A percentile compares a stretch with the other conserved stretches of the same genome.
phyloP scores from a whole-genome alignment of 129 eudicot genomes.

The Helichrysum umbraculigerum region DNA sequence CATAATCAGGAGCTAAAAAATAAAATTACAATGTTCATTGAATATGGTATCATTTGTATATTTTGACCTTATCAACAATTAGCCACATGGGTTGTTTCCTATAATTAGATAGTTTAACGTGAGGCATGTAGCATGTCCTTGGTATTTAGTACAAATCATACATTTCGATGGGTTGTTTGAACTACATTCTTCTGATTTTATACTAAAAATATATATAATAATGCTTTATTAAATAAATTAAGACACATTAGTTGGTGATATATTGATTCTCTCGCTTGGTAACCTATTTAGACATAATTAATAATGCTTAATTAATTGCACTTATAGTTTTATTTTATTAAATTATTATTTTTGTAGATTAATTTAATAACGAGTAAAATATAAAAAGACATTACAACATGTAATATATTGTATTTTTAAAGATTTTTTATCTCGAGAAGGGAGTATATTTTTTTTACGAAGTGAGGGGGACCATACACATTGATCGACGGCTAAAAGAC shows the following conservation, averaged over 20 bases:
- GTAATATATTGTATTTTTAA: not conserved
- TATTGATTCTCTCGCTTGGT: slow-evolving; percentile 11
- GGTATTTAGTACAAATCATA: slow-evolving; percentile 23
- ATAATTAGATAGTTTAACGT: slow-evolving; percentile 36
- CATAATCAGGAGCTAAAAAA: not conserved
- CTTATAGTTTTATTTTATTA: not conserved
- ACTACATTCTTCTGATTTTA: slow-evolving; percentile 26
- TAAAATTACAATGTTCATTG: slow-evolving; percentile 14
- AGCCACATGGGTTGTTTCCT: slow-evolving; percentile 44
- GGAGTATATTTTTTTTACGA: not conserved
- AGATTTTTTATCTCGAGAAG: not conserved
- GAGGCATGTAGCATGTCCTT: slow-evolving; percentile 31
- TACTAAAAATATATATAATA: slow-evolving; percentile 6
- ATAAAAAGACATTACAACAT: not conserved
- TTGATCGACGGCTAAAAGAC: slow-evolving; percentile 54
- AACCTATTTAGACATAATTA: slow-evolving; percentile 8
- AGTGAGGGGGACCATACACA: slow-evolving; percentile 38
- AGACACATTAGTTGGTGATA: slow-evolving; percentile 18
- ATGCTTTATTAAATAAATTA: slow-evolving; percentile 8
- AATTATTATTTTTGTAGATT: no score
- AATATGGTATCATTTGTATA: slow-evolving; percentile 25
- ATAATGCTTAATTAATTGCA: not conserved
- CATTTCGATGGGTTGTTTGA: slow-evolving; percentile 16
- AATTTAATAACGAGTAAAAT: no score
- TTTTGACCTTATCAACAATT: slow-evolving; percentile 30